Evolutionary conservation across 768 basidiomycete genomes (phyloP).

Genomic region (Termitomyces sp.): DNA sequence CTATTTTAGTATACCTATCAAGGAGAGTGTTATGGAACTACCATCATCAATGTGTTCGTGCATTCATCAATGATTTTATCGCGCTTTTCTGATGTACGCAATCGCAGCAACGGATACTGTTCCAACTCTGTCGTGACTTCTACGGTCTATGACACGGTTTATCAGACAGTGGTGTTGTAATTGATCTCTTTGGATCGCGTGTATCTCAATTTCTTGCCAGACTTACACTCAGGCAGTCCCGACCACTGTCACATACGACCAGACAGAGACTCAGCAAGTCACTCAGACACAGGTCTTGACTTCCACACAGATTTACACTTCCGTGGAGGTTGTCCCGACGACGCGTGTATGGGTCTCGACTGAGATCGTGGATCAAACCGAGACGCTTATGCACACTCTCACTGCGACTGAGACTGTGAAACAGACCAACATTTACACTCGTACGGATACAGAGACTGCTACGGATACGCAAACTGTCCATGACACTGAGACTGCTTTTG

Average conservation of each 20-base stretch:
- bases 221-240: conserved; percentile 27
- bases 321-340: conserved; percentile 51
- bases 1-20: conserved; percentile 29
- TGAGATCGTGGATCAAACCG: conserved; percentile 52
- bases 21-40: conserved; percentile 58
- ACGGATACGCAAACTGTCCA: conserved; percentile 42
- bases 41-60: conserved; percentile 40
- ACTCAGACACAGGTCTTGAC: conserved; percentile 36
- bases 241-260: conserved; percentile 36
- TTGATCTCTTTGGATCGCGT: neutral
- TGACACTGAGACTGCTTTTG: conserved; percentile 51
- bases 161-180: conserved; percentile 19
- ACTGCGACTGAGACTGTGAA: conserved; percentile 62
- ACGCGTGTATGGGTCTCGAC: conserved; percentile 66
- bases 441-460: conserved; percentile 40
- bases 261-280: conserved; percentile 28
- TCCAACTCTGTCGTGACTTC: conserved; percentile 28
- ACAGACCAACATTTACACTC: conserved; percentile 47
- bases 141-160: conserved; percentile 29
- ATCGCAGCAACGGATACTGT: conserved; percentile 17
- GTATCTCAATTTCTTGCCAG: conserved; percentile 6
- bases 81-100: conserved; percentile 6
- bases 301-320: conserved; percentile 42
- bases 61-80: neutral
- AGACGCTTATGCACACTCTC: conserved; percentile 50